Percentiles rank a stretch among this genome's conserved stretches.
Evolutionary conservation across 352 stramenopile genomes (phyloP).

Genomic region (Lagenidium giganteum): DNA sequence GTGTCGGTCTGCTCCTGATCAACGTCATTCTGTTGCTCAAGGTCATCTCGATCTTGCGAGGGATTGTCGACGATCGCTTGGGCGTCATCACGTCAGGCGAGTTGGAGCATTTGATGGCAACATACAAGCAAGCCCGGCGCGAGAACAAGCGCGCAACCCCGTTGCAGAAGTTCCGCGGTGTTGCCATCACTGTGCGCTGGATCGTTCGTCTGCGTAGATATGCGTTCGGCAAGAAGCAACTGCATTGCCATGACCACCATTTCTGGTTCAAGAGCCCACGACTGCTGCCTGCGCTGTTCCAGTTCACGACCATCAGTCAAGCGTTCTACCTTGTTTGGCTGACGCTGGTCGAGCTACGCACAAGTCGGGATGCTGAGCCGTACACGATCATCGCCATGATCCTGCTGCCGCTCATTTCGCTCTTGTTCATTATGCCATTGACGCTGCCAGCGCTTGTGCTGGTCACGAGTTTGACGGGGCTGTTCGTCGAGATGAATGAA

Average conservation of each 20-base stretch:
- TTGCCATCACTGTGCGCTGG: conserved; percentile 43
- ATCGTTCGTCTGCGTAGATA: conserved; percentile 74
- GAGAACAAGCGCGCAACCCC: no score
- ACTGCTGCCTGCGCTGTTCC: conserved; percentile 57
- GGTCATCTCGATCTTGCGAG: conserved; percentile 58
- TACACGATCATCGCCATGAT: conserved; percentile 41
- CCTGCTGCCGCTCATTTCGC: conserved; percentile 36
- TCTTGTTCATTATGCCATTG: conserved; percentile 66
- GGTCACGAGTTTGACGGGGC: conserved; percentile 69
- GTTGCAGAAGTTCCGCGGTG: conserved; percentile 33
- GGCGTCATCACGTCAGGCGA: conserved; percentile 51
- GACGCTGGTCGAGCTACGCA: conserved; percentile 43
- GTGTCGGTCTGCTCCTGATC: conserved; percentile 28
- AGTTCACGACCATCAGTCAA: conserved; percentile 71
- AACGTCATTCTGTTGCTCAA: conserved; percentile 75
- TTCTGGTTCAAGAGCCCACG: conserved; percentile 68
- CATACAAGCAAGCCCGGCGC: conserved; percentile 14
- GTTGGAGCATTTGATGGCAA: conserved; percentile 34
- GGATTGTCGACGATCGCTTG: conserved; percentile 66
- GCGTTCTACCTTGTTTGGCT: conserved; percentile 79
- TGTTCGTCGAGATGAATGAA: no score
- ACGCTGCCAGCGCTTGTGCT: conserved; percentile 72
- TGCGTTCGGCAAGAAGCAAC: conserved; percentile 54
- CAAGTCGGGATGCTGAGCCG: conserved; percentile 5
- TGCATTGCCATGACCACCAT: conserved; percentile 58